A percentile compares a stretch with the other conserved stretches of the same genome.
Conservation (phyloP, 495 filamentous ascomycete genomes). For the Recurvomyces mirabilis region DNA sequence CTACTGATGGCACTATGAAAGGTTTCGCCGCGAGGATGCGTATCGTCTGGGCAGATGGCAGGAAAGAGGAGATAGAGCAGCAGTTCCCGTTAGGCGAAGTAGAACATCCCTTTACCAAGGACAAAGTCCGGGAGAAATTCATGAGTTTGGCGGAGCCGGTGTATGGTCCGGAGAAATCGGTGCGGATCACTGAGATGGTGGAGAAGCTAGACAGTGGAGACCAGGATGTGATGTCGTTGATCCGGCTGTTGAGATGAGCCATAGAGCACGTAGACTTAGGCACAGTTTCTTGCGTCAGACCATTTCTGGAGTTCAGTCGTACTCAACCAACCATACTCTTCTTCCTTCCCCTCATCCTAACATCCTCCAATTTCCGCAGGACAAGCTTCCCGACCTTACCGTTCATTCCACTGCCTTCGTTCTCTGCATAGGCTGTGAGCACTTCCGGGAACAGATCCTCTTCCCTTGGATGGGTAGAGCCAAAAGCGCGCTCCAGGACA, state of each 20-base stretch:
- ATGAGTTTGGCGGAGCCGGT: conserved; percentile 11
- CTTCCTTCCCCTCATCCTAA: conserved; percentile 93
- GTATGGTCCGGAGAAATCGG: conserved; percentile 13
- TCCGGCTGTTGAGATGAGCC: conserved; percentile 15
- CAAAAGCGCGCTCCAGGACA: conserved; percentile 92
- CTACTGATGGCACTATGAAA: conserved; percentile 9
- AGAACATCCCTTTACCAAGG: conserved; percentile 22
- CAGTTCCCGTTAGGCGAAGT: conserved; percentile 22
- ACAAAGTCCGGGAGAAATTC: conserved; percentile 23
- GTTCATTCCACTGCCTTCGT: conserved; percentile 27
- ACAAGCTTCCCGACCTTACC: conserved; percentile 46
- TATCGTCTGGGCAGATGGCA: conserved; percentile 17
- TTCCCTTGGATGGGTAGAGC: conserved; percentile 80
- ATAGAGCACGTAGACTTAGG: no score
- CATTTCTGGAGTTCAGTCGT: no score
- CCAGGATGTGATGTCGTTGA: conserved; percentile 5
- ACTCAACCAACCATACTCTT: conserved; percentile 79
- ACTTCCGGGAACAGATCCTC: conserved; percentile 60
- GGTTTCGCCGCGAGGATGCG: conserved; percentile 12
- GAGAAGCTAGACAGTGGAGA: conserved; percentile 15
- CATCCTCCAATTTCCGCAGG: conserved; percentile 76
- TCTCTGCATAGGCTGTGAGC: conserved; percentile 49
- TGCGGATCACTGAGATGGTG: conserved; percentile 10
- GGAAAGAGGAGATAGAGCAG: conserved; percentile 10
- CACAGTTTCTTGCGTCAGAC: no score